Conservation (phyloP, 345 rosid species). For the Eucalyptus polyanthemos region DNA sequence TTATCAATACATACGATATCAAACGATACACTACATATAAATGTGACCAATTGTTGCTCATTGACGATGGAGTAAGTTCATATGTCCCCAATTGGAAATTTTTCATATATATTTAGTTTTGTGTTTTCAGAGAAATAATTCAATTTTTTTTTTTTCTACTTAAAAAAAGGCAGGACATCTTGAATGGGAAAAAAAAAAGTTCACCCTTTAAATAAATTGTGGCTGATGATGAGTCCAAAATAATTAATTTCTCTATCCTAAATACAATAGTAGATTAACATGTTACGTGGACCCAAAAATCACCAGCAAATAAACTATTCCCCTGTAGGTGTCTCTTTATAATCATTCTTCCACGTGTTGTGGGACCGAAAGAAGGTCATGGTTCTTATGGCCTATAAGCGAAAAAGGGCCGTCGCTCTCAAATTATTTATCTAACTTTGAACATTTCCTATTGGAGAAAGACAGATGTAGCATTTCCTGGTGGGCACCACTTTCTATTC, state of each 20-base stretch:
- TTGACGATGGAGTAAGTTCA: fast-evolving
- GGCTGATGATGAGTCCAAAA: neutral
- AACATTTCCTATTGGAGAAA: neutral
- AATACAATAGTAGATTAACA: neutral
- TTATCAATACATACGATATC: neutral
- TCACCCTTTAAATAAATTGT: neutral
- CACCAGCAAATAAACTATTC: neutral
- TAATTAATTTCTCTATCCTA: neutral
- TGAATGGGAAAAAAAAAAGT: neutral
- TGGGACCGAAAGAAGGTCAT: neutral
- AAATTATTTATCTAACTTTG: neutral
- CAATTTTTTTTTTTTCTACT: neutral
- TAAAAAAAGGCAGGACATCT: neutral
- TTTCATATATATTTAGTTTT: neutral
- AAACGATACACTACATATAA: neutral
- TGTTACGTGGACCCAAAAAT: neutral
- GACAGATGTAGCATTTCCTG: neutral
- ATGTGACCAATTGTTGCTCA: neutral
- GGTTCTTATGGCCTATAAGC: neutral
- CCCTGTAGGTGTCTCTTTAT: neutral
- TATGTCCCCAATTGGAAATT: fast-evolving
- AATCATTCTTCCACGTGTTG: neutral
- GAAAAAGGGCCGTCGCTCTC: neutral
- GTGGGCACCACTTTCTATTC: neutral
- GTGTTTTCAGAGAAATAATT: neutral